Base-by-base conservation (phyloP, 495 filamentous ascomycete genomes). In the Chaetomium tenue region DNA sequence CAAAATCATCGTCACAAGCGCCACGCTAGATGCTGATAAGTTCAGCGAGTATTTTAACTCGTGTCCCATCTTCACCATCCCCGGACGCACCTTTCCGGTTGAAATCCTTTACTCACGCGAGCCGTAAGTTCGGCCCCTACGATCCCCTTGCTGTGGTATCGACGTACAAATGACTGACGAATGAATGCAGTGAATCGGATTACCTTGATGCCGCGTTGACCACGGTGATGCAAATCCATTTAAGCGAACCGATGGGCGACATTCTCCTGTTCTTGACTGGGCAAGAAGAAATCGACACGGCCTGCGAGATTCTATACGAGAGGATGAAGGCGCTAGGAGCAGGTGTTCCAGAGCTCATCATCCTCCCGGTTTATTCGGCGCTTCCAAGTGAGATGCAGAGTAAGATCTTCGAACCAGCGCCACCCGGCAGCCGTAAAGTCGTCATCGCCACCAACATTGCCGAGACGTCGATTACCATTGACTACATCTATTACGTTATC, bases 371-470 rank as follows among this genome's bases (percentile, higher is more conserved):
- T 37, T 99, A 99, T 74, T 93, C 91, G 44, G 90, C 91, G 3
- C 82, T 97, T 40, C 93, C 93, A 0, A 91, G 87, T 70, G 94
- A 99, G 77, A 92, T 96, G 83, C 94, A 97, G 71, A 93, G 89
- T 71, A 84, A 82, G 63, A 95, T 98, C 54, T 99, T 99, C 73
- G 94, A 98, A 26, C 92, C 93, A 18, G 90, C 95, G 22, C 91
- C 93, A 7, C 84, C 88, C 20, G 94, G 94, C 42, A 89, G 86
- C 51, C 83, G 94, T 59, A 99, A 99, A 76, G 92, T 97, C 18
- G 91, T 99, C 56, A 96, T 99, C 74, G 95, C 94, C 3, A 99
- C 94, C 20, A 99, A 99, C 68, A 99, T 99, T 71, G 94, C 94
- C 0, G 94, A 99, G 71, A 99, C 94, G 0, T 95, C 91, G 18